Conservation (phyloP, 2,329 filamentous ascomycete species). For the Beauveria sp. region DNA sequence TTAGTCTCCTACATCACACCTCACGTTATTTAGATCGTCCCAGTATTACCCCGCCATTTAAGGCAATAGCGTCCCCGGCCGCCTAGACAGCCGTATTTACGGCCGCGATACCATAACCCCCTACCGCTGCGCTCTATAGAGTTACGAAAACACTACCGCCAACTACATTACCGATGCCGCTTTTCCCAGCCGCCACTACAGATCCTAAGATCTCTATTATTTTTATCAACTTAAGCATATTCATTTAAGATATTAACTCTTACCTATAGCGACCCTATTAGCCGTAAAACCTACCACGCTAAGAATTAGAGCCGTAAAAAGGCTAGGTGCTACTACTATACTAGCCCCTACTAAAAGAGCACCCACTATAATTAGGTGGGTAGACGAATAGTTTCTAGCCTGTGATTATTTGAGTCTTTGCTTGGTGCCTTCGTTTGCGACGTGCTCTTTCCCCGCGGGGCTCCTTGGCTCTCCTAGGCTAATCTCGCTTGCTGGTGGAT, state of each 20-base stretch:
- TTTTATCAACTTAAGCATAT: background rate
- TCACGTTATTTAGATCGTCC: background rate
- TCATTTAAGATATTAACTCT: background rate
- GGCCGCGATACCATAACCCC: background rate
- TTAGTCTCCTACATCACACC: background rate
- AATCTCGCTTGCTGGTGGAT: no score
- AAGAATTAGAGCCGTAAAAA: background rate
- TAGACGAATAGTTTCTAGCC: background rate
- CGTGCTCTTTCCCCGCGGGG: background rate
- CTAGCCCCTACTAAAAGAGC: background rate
- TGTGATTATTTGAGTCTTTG: background rate
- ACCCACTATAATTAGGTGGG: background rate
- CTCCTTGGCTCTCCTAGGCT: no score
- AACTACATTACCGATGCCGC: background rate
- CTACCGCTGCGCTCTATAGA: background rate
- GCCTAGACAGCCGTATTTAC: background rate
- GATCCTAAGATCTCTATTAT: background rate
- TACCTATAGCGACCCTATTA: background rate
- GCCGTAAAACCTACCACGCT: background rate
- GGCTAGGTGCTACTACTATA: background rate
- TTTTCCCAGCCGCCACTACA: background rate
- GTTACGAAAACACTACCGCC: background rate
- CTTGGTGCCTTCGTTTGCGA: background rate
- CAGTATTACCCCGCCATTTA: background rate
- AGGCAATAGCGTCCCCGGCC: background rate